Evolutionary conservation across 306 rosid species (phyloP).

Genomic region (Myrica gale): DNA sequence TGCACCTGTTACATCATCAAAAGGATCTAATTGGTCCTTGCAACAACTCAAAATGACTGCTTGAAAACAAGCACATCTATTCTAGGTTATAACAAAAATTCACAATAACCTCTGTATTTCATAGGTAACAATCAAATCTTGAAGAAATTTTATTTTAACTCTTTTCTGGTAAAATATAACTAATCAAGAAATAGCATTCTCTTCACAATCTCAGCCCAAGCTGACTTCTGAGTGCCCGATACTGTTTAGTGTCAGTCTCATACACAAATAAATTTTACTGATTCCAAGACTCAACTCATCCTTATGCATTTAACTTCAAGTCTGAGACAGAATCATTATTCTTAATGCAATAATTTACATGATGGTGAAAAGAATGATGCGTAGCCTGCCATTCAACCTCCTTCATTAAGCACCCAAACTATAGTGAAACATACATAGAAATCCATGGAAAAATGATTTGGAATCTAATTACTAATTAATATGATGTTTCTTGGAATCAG

Average conservation of each 20-base stretch:
- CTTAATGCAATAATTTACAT: not conserved
- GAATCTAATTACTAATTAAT: not conserved
- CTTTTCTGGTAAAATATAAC: not conserved
- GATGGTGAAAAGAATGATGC: not conserved
- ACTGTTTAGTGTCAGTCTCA: not conserved
- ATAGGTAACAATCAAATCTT: not conserved
- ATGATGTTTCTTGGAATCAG: not conserved
- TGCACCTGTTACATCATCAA: slow-evolving; percentile 68
- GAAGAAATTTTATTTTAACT: not conserved
- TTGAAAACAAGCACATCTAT: slow-evolving; percentile 10
- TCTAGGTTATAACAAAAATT: slow-evolving; percentile 15
- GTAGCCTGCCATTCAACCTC: not conserved
- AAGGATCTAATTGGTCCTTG: slow-evolving; percentile 30
- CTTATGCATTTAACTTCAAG: not conserved
- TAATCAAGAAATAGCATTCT: not conserved
- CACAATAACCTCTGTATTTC: not conserved
- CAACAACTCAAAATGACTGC: not conserved
- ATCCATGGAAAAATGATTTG: not conserved
- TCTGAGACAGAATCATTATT: not conserved
- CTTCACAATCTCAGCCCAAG: not conserved
- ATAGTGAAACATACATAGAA: not conserved
- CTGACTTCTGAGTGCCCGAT: not conserved
- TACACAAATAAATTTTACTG: not conserved
- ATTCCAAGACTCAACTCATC: not conserved
- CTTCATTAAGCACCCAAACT: not conserved